Conservation (phyloP, 495 filamentous ascomycete genomes). For the Wilcoxina mikolae region DNA sequence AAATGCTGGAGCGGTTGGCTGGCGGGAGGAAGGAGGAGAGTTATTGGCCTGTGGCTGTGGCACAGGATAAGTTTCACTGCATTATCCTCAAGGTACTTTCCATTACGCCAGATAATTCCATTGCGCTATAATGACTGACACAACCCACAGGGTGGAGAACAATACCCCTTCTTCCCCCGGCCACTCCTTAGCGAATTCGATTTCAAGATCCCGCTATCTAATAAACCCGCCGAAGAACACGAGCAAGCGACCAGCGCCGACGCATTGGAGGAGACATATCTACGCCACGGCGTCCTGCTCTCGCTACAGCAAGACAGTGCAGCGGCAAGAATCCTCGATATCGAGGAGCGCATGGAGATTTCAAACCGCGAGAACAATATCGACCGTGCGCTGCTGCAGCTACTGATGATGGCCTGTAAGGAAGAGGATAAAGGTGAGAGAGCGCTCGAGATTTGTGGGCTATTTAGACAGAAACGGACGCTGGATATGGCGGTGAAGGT, state of each 20-base stretch:
- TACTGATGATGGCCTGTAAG: slow-evolving; percentile 78
- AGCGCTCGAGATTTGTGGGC: slow-evolving; percentile 54
- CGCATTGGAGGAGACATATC: slow-evolving; percentile 56
- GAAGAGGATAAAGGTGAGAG: slow-evolving; percentile 90
- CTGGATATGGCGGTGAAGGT: slow-evolving; percentile 27
- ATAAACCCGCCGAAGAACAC: slow-evolving; percentile 19
- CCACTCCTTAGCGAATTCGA: slow-evolving; percentile 88
- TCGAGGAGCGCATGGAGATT: slow-evolving; percentile 51
- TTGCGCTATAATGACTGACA: background rate
- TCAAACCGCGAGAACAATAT: slow-evolving; percentile 59
- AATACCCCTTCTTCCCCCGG: slow-evolving; percentile 87
- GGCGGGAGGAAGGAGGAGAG: slow-evolving; percentile 71
- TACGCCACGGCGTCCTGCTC: slow-evolving; percentile 56
- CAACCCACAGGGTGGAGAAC: slow-evolving; percentile 49
- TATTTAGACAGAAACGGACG: slow-evolving; percentile 19
- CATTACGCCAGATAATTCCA: background rate
- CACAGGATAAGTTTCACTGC: slow-evolving; percentile 85
- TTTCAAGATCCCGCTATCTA: slow-evolving; percentile 67
- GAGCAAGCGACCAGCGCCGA: background rate
- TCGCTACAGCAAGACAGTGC: slow-evolving; percentile 58
- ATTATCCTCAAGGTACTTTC: slow-evolving; percentile 68
- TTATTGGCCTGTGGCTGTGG: slow-evolving; percentile 93
- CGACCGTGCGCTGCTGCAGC: slow-evolving; percentile 76
- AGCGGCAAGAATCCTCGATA: slow-evolving; percentile 41
- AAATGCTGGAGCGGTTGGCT: slow-evolving; percentile 60